Evolutionary conservation across 2,329 filamentous ascomycete species (phyloP), one percentile per base, ranked within the genome.

Genomic region (Rugonectria rugulosa): DNA sequence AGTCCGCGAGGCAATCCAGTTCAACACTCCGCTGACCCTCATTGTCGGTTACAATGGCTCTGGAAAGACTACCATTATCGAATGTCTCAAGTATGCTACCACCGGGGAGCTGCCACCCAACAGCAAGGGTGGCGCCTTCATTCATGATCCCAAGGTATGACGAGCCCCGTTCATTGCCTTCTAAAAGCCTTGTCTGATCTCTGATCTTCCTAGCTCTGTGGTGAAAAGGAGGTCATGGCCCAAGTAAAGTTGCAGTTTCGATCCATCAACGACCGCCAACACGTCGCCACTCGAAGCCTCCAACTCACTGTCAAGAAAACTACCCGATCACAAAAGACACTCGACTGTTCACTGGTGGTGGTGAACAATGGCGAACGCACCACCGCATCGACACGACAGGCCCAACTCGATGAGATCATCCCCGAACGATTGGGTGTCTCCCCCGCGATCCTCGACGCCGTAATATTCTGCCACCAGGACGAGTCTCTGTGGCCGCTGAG

Each of bases 381-480:
- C 5, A 85, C 88, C 5, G 85, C 93, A 29, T 97, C 94, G 2
- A 91, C 90, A 3, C 87, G 89, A 36, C 87, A 91, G 15, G 87
- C 87, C 9, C 91, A 97, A 64, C 81, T 98, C 27, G 90, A 97
- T 72, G 82, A 88, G 62, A 84, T 94, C 63, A 88, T 99, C 72
- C 92, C 94, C 0, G 85, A 90, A 64, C 89, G 91, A 62, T 82
- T 99, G 1, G 95, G 95, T 31, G 95, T 97, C 4, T 95, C 92
- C 2, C 88, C 88, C 51, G 93, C 95, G 11, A 88, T 99, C 51
- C 82, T 99, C 21, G 93, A 98, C 63, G 90, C 89, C 55, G 95
- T 99, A 71, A 97, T 99, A 64, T 99, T 99, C 76, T 99, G 95
- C 72, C 95, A 99, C 70, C 95, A 99, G 71, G 95, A 99, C 71